Evolutionary conservation across 2,329 filamentous ascomycete genomes (phyloP).

Genomic region (Chalara sp.): DNA sequence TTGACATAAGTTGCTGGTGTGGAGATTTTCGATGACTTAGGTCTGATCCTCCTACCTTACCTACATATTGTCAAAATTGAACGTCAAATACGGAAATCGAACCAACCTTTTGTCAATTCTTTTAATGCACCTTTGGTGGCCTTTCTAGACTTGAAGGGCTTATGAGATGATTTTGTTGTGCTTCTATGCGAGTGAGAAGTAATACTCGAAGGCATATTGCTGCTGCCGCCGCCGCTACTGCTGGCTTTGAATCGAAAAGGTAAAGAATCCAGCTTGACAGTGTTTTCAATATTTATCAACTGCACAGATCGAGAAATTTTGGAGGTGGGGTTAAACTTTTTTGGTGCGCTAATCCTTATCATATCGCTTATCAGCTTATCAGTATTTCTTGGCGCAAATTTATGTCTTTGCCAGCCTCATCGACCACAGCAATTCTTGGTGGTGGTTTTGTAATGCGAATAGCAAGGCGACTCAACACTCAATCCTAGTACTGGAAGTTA

Average conservation of each 20-base stretch:
- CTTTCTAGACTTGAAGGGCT: slow-evolving; percentile 88
- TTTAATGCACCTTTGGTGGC: slow-evolving; percentile 82
- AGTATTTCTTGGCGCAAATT: too few relatives aligned
- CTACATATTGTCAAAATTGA: slow-evolving; percentile 35
- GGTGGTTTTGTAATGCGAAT: too few relatives aligned
- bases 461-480: too few relatives aligned
- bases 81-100: slow-evolving; percentile 27
- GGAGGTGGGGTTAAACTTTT: slow-evolving; percentile 5
- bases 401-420: too few relatives aligned
- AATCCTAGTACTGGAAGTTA: too few relatives aligned
- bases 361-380: slow-evolving; percentile 15
- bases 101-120: slow-evolving; percentile 72
- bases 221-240: slow-evolving; percentile 37
- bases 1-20: slow-evolving; percentile 95
- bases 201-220: slow-evolving; percentile 67
- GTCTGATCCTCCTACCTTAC: slow-evolving; percentile 63
- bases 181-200: slow-evolving; percentile 79
- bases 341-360: slow-evolving; percentile 12
- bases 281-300: background rate
- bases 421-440: too few relatives aligned
- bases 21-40: slow-evolving; percentile 78
- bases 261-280: slow-evolving; percentile 58
- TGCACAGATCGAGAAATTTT: background rate
- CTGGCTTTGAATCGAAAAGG: slow-evolving; percentile 87
- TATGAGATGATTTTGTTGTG: slow-evolving; percentile 83